phyloP scores from a whole-genome alignment of 1,284 basidiomycete species.

The Cutaneotrichosporon sp. region DNA sequence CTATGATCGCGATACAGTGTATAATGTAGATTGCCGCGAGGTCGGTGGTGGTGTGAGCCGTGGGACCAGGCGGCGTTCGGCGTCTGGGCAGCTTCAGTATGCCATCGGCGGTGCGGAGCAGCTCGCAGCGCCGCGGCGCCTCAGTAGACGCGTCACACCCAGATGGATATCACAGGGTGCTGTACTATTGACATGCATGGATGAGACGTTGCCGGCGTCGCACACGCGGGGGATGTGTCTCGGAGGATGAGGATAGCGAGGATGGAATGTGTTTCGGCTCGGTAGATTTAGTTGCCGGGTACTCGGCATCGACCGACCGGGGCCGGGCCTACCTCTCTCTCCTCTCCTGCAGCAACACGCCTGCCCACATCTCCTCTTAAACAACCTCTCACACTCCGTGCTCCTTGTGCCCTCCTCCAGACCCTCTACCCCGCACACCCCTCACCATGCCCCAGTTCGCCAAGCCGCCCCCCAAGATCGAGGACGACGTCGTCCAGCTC shows the following conservation, averaged over 20 bases:
- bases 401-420: not conserved
- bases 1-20: not conserved
- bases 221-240: too few species aligned
- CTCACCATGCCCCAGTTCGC: constrained; percentile 6
- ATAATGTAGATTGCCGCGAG: not conserved
- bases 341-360: too few species aligned
- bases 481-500: constrained; percentile 18
- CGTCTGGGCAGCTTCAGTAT: too few species aligned
- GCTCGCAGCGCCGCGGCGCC: too few species aligned
- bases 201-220: too few species aligned
- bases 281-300: constrained; percentile 1
- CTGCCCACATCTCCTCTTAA: too few species aligned
- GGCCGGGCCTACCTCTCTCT: not conserved
- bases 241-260: not conserved
- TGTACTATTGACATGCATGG: too few species aligned
- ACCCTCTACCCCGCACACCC: not conserved
- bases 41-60: not conserved
- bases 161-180: too few species aligned
- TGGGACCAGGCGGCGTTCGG: not conserved
- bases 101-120: too few species aligned
- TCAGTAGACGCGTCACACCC: too few species aligned
- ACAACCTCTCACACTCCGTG: not conserved
- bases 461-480: constrained; percentile 15
- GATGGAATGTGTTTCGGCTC: not conserved
- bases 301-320: not conserved